Evolutionary conservation across 805 yeast genomes (phyloP), one percentile per base, ranked within the genome.

Genomic region (Clavispora phyllophila): DNA sequence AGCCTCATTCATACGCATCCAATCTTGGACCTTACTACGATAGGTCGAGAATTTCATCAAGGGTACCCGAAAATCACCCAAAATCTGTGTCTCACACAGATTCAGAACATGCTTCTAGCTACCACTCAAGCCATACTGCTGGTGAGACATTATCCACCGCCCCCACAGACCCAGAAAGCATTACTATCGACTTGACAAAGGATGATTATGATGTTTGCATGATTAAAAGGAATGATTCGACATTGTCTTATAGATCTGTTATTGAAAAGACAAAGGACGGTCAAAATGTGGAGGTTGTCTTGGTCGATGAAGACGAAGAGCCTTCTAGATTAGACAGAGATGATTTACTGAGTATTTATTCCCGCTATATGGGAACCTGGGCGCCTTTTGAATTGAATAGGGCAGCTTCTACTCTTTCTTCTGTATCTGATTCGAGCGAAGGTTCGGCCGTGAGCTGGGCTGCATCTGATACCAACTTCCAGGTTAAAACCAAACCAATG

Each of bases 141-240:
- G 51, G 56, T 14, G 57, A 58, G 3, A 61, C 68, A 2, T 59
- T 58, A 6, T 43, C 55, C 1, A 56, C 68, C 7, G 53, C 56
- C 5, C 53, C 51, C 4, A 57, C 68, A 0, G 75, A 69, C 29
- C 53, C 55, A 9, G 68, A 60, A 35, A 68, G 72, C 46, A 68
- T 70, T 3, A 54, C 64, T 4, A 69, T 70, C 33, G 75, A 70
- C 46, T 55, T 70, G 40, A 70, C 75, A 1, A 58, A 66, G 41
- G 74, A 67, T 8, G 58, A 55, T 26, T 70, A 66, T 44, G 68
- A 68, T 39, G 55, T 68, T 9, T 65, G 66, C 48, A 56, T 62
- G 51, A 52, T 70, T 5, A 60, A 62, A 45, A 52, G 75, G 35
- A 53, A 58, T 12, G 57, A 66, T 42, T 63, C 73, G 4, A 54